These are phyloP conservation scores for Pittosporum tobira DNA, from an alignment of 129 eudicot genomes.

Conservation along the genomic window DNA sequence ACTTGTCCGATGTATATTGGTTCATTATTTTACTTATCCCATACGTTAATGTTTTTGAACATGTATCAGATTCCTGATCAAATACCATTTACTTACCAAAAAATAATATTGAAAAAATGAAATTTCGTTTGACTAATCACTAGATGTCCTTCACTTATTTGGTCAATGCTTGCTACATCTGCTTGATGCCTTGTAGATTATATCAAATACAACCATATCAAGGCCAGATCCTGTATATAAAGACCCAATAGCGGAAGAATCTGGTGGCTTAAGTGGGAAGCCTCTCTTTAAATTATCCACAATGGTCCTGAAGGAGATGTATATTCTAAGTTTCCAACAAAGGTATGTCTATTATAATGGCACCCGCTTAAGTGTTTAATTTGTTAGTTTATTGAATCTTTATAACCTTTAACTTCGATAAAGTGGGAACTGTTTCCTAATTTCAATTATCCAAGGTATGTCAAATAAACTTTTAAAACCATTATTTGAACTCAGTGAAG, in stretches of 20 bases:
- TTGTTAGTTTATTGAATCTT: neutral
- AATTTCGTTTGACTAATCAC: neutral
- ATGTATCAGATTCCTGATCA: neutral
- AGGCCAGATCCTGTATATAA: conserved; percentile 59
- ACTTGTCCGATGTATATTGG: neutral
- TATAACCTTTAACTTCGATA: neutral
- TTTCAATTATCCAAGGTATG: no score
- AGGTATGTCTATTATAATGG: conserved; percentile 35
- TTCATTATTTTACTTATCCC: neutral
- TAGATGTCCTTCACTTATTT: no score
- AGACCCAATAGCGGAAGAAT: conserved; percentile 64
- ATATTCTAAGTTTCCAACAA: conserved; percentile 69
- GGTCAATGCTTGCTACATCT: neutral
- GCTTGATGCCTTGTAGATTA: conserved; percentile 52
- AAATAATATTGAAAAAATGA: no score
- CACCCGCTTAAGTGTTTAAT: neutral
- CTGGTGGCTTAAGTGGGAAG: conserved; percentile 96
- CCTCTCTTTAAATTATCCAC: conserved; percentile 84
- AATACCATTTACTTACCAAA: no score
- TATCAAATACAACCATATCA: conserved; percentile 87
- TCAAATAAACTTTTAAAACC: no score
- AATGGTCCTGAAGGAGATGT: conserved; percentile 71
- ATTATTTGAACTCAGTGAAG: conserved; percentile 44
- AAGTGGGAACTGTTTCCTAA: conserved; percentile 4
- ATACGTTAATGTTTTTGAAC: neutral